phyloP scores from a whole-genome alignment of 1,284 basidiomycete genomes.

The Microbotryomycetes sp. region DNA sequence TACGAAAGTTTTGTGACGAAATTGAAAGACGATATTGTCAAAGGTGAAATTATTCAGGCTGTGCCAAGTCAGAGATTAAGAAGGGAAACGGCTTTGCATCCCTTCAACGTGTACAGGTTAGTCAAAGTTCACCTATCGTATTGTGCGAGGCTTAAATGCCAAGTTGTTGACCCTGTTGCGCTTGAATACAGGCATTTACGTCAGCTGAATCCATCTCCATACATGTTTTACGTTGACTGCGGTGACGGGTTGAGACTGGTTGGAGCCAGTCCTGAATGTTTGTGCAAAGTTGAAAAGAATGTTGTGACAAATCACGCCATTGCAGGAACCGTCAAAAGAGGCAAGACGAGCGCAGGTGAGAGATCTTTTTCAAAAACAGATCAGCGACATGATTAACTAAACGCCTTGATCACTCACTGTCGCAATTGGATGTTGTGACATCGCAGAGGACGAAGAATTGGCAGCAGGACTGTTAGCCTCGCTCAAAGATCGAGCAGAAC shows the following conservation, averaged over 20 bases:
- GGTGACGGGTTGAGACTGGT: constrained; percentile 80
- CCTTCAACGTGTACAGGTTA: constrained; percentile 71
- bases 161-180: not conserved
- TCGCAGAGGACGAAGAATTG: constrained; percentile 74
- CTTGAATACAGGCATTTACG: constrained; percentile 71
- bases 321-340: constrained; percentile 87
- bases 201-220: constrained; percentile 93
- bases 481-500: constrained; percentile 93
- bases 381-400: not conserved
- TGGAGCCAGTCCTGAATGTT: constrained; percentile 93
- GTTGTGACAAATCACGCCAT: constrained; percentile 98
- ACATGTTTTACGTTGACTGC: constrained; percentile 98
- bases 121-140: not conserved
- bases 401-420: not conserved
- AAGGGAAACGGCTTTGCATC: constrained; percentile 79
- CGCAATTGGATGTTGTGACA: constrained; percentile 1
- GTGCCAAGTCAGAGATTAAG: constrained; percentile 89
- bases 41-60: constrained; percentile 97
- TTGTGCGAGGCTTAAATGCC: not conserved
- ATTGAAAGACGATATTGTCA: constrained; percentile 88
- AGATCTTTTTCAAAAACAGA: not conserved
- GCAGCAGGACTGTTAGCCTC: constrained; percentile 69
- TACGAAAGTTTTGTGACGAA: constrained; percentile 89
- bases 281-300: constrained; percentile 89
- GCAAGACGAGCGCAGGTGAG: constrained; percentile 71